Percentiles rank a stretch among this genome's conserved stretches.
Conservation (phyloP, 192 early-diverging fungal genomes). For the Entomortierella beljakovae region DNA sequence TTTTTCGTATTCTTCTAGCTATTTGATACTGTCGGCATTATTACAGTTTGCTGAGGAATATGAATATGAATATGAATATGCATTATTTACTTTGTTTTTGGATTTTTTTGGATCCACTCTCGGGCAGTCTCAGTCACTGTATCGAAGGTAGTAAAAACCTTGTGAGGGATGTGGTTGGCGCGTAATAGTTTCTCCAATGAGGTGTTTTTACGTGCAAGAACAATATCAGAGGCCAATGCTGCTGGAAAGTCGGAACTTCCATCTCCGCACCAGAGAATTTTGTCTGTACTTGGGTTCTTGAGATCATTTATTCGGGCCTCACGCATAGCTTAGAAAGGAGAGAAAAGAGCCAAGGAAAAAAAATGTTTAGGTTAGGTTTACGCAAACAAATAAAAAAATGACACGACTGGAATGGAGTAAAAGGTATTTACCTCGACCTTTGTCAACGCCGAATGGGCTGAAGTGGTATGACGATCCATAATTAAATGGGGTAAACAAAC, state of each 20-base stretch:
- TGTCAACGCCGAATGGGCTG: conserved; percentile 17
- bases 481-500: not conserved
- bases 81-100: not conserved
- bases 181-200: conserved; percentile 29
- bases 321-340: conserved; percentile 12
- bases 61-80: not conserved
- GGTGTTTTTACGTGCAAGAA: conserved; percentile 31
- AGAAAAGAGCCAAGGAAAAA: not conserved
- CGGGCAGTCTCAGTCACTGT: conserved; percentile 12
- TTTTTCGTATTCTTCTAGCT: not conserved
- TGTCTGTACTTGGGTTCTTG: conserved; percentile 9
- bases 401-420: not conserved
- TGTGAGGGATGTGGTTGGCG: conserved; percentile 26
- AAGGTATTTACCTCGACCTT: conserved; percentile 7
- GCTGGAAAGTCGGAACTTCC: conserved; percentile 44
- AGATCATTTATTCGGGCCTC: conserved; percentile 35
- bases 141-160: conserved; percentile 15
- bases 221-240: conserved; percentile 23
- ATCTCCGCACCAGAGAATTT: conserved; percentile 46
- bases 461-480: not conserved
- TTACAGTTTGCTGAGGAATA: too few relatives aligned
- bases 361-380: not conserved
- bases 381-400: not conserved
- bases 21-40: too few relatives aligned
- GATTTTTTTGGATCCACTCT: conserved; percentile 24